phyloP scores from a whole-genome alignment of 805 yeast species.

The Yarrowia sp. region DNA sequence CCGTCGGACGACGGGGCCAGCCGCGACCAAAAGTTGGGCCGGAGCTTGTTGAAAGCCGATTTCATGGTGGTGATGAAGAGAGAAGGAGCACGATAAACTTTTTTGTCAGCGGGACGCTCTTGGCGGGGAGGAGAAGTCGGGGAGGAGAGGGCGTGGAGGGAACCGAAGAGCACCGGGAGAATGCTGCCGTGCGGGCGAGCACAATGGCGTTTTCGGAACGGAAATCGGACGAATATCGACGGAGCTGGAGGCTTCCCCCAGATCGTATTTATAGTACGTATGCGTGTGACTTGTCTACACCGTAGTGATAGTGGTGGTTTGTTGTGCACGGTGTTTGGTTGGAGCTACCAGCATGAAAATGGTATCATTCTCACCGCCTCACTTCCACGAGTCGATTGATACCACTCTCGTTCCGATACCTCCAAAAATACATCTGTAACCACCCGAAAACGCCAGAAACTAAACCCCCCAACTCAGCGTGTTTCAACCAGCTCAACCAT shows the following conservation, averaged over 20 bases:
- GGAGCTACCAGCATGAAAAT: no score
- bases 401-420: not conserved
- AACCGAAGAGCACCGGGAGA: no score
- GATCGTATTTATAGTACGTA: constrained; percentile 9
- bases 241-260: not conserved
- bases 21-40: constrained; percentile 30
- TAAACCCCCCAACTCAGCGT: not conserved
- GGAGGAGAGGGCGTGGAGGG: not conserved
- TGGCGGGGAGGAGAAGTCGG: not conserved
- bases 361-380: no score
- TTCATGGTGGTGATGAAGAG: constrained; percentile 27
- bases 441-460: no score
- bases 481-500: not conserved
- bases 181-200: not conserved
- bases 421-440: no score
- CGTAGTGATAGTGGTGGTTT: no score
- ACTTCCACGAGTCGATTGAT: not conserved
- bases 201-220: not conserved
- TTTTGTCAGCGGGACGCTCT: not conserved
- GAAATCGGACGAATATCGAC: not conserved
- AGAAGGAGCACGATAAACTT: constrained; percentile 10
- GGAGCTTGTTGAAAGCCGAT: constrained; percentile 30
- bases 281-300: constrained; percentile 11
- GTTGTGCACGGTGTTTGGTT: no score
- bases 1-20: constrained; percentile 27